Evolutionary conservation across 495 filamentous ascomycete species (phyloP).

Genomic region (Xylaria venustula): DNA sequence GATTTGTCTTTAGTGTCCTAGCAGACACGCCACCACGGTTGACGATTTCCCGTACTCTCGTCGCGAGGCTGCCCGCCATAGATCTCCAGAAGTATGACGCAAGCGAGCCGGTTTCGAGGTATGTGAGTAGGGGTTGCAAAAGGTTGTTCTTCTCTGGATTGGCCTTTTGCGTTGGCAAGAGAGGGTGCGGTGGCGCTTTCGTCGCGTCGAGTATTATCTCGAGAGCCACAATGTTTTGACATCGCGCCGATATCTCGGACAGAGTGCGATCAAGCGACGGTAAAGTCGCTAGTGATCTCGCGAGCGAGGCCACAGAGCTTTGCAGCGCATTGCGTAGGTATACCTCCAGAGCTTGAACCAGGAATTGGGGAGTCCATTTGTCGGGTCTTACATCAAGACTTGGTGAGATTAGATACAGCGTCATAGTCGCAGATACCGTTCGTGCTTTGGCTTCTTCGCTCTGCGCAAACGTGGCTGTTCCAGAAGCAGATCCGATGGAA

Average conservation of each 20-base stretch:
- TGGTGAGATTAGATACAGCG: slow-evolving; percentile 80
- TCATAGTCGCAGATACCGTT: slow-evolving; percentile 69
- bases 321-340: slow-evolving; percentile 75
- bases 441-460: slow-evolving; percentile 73
- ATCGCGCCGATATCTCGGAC: slow-evolving; percentile 75
- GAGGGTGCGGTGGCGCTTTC: slow-evolving; percentile 63
- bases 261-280: slow-evolving; percentile 82
- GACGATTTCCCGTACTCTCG: slow-evolving; percentile 79
- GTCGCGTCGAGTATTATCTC: slow-evolving; percentile 73
- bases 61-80: slow-evolving; percentile 72
- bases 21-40: slow-evolving; percentile 78
- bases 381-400: slow-evolving; percentile 44
- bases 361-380: slow-evolving; percentile 64
- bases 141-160: slow-evolving; percentile 50
- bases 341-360: slow-evolving; percentile 73
- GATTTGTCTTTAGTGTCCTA: slow-evolving; percentile 73
- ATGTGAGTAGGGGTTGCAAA: slow-evolving; percentile 68
- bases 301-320: slow-evolving; percentile 67
- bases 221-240: slow-evolving; percentile 85
- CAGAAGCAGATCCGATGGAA: slow-evolving; percentile 65
- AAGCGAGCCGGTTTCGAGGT: slow-evolving; percentile 82
- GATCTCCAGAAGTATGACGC: slow-evolving; percentile 90
- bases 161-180: slow-evolving; percentile 44
- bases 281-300: slow-evolving; percentile 72
- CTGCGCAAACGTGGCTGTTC: slow-evolving; percentile 67